These are phyloP conservation scores for Saccharomyces uvarum DNA, from an alignment of 1,139 yeast genomes.

Conservation along the genomic window DNA sequence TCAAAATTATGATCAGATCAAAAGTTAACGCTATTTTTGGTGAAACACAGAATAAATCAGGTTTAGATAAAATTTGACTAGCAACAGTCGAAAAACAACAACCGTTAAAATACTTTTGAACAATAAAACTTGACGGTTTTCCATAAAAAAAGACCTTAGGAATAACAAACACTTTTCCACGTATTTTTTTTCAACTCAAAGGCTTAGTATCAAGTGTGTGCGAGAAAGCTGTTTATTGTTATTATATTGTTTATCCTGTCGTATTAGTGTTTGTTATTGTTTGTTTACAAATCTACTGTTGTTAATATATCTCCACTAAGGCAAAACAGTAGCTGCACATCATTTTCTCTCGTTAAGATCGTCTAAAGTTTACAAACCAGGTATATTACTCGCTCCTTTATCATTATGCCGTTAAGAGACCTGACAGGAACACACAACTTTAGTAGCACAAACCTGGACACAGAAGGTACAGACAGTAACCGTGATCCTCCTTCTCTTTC, in stretches of 20 bases:
- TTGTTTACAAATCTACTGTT: background rate
- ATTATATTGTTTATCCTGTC: background rate
- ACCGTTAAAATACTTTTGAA: background rate
- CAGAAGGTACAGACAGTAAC: background rate
- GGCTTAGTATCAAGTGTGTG: background rate
- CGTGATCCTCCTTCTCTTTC: background rate
- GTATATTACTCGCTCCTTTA: background rate
- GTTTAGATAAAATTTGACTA: background rate
- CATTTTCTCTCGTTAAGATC: background rate
- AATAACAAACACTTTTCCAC: background rate
- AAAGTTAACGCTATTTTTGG: background rate
- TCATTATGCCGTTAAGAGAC: background rate
- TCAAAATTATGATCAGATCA: background rate
- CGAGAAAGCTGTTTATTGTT: background rate
- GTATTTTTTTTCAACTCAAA: background rate
- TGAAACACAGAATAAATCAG: background rate
- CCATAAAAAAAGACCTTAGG: background rate
- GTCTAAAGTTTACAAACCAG: background rate
- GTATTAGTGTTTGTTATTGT: background rate
- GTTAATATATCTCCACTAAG: background rate
- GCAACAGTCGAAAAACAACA: background rate
- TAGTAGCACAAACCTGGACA: conserved; percentile 2
- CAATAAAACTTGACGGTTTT: background rate
- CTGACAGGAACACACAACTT: background rate
- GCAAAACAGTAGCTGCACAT: background rate